Evolutionary conservation across 345 rosid species (phyloP).

Genomic region (Aurinia saxatilis): DNA sequence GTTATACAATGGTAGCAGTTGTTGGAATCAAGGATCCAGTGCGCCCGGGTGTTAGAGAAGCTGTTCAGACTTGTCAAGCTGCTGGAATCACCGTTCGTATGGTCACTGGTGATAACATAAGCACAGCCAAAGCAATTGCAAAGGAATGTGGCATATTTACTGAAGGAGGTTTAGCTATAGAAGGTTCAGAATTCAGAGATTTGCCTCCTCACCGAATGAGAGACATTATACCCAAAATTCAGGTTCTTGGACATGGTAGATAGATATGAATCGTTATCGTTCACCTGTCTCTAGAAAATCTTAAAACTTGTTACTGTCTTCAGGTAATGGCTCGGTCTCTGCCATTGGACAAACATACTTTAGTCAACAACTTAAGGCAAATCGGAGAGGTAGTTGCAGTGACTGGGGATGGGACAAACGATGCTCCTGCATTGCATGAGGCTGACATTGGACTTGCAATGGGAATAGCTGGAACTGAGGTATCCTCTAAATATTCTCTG

Average conservation of each 20-base stretch:
- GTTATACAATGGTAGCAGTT: slow-evolving; percentile 54
- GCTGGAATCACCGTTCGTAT: slow-evolving; percentile 71
- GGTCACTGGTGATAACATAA: slow-evolving; percentile 74
- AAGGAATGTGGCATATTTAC: slow-evolving; percentile 62
- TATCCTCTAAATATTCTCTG: slow-evolving; percentile 7
- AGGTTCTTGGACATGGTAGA: slow-evolving; percentile 28
- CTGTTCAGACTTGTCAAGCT: slow-evolving; percentile 54
- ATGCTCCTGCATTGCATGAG: slow-evolving; percentile 91
- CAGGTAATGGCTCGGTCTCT: slow-evolving; percentile 64
- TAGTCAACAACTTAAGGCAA: slow-evolving; percentile 41
- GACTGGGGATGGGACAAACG: slow-evolving; percentile 96
- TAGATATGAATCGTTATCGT: background rate
- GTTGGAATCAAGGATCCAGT: slow-evolving; percentile 75
- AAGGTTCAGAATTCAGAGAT: slow-evolving; percentile 58
- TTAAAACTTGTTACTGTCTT: background rate
- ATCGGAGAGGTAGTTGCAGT: slow-evolving; percentile 75
- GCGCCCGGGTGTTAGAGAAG: slow-evolving; percentile 59
- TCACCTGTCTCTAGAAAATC: background rate
- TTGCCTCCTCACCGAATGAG: slow-evolving; percentile 51
- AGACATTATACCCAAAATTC: slow-evolving; percentile 54
- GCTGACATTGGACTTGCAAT: slow-evolving; percentile 95
- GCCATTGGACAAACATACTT: slow-evolving; percentile 51
- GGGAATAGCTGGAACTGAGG: slow-evolving; percentile 99
- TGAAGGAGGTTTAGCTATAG: slow-evolving; percentile 63
- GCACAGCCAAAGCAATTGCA: slow-evolving; percentile 77